Percentiles rank a stretch among this genome's conserved stretches.
Evolutionary conservation across 1,284 basidiomycete genomes (phyloP).

Genomic region (Puccinia hordei): DNA sequence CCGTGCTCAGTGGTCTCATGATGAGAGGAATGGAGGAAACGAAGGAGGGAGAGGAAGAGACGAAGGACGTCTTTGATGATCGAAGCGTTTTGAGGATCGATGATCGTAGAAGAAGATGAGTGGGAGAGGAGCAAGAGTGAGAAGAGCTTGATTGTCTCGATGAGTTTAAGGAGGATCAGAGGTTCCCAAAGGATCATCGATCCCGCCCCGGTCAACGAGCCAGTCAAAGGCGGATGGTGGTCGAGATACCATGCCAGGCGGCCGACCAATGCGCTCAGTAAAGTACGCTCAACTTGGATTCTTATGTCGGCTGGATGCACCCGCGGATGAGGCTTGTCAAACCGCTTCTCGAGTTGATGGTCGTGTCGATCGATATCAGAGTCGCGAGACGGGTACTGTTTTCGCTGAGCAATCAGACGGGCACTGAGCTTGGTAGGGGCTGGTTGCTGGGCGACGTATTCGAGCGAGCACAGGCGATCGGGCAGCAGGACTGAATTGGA

Average conservation of each 20-base stretch:
- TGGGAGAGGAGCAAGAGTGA: neutral
- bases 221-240: no score
- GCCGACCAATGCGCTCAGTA: neutral
- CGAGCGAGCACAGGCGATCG: no score
- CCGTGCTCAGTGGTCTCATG: no score
- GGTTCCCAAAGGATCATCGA: slow-evolving; percentile 22
- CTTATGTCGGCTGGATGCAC: no score
- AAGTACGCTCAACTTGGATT: no score
- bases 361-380: neutral
- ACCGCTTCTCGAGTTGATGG: neutral
- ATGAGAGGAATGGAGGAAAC: neutral
- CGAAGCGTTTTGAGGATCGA: neutral
- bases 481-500: neutral
- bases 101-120: neutral
- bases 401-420: neutral
- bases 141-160: neutral
- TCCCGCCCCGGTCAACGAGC: neutral
- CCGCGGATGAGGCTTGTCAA: no score
- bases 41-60: neutral
- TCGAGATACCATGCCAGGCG: slow-evolving; percentile 16
- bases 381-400: neutral
- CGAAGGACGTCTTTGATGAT: neutral
- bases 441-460: neutral
- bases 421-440: neutral
- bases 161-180: neutral